Evolutionary conservation across 345 rosid genomes (phyloP).

Genomic region (Erucastrum elatum): DNA sequence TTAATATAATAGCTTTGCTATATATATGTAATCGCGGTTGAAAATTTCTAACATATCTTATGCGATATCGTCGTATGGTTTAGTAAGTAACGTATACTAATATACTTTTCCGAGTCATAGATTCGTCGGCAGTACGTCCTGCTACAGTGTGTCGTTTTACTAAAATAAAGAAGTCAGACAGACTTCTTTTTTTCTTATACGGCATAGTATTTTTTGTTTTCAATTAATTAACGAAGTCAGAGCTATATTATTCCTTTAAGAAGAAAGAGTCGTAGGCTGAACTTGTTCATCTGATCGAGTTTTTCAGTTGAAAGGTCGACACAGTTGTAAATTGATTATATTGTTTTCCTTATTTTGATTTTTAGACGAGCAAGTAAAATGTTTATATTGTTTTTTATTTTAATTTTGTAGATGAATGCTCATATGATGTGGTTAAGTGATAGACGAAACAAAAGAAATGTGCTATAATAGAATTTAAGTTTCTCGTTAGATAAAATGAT

Average conservation of each 20-base stretch:
- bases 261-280: not conserved
- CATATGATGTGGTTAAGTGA: no score
- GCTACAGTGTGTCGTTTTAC: not conserved
- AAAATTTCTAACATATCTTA: not conserved
- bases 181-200: not conserved
- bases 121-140: not conserved
- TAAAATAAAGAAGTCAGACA: not conserved
- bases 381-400: no score
- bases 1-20: not conserved
- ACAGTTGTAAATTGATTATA: not conserved
- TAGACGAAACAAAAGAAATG: no score
- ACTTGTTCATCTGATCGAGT: not conserved
- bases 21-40: not conserved
- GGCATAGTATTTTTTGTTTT: not conserved
- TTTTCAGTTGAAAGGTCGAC: not conserved
- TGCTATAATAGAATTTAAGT: no score
- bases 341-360: no score
- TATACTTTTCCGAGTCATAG: not conserved
- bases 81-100: not conserved
- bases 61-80: not conserved
- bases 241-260: not conserved
- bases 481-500: no score
- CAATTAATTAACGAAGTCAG: not conserved
- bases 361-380: no score
- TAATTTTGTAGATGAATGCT: no score